Percentiles rank a stretch among this genome's conserved stretches.
phyloP scores from a whole-genome alignment of 805 yeast genomes.

The Yamadazyma paraphyllophila region DNA sequence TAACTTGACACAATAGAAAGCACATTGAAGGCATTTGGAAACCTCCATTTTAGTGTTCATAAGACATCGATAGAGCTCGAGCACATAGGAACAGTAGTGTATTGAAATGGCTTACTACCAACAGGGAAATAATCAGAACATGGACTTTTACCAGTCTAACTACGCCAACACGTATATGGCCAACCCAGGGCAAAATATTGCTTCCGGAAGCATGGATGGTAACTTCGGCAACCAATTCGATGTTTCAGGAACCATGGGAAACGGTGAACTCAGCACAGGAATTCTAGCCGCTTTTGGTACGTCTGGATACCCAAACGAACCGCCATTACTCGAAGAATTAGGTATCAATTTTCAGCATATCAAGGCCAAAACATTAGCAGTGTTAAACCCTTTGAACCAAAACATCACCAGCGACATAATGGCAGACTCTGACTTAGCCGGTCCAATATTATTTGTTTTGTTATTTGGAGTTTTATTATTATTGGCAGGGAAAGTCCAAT shows the following conservation, averaged over 20 bases:
- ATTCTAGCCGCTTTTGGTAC: conserved; percentile 90
- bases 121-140: conserved; percentile 28
- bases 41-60: too few species aligned
- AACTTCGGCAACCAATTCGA: conserved; percentile 36
- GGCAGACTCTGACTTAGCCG: conserved; percentile 91
- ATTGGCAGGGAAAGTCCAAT: conserved; percentile 90
- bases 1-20: neutral
- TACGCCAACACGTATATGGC: conserved; percentile 28
- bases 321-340: conserved; percentile 85
- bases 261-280: conserved; percentile 63
- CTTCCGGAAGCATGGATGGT: conserved; percentile 25
- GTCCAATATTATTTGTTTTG: conserved; percentile 86
- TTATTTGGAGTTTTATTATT: conserved; percentile 80
- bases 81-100: neutral
- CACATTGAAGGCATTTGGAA: neutral
- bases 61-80: neutral
- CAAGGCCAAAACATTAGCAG: conserved; percentile 78
- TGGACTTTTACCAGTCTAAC: conserved; percentile 44
- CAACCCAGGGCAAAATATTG: conserved; percentile 16
- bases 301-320: conserved; percentile 92
- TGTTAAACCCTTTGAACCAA: conserved; percentile 69
- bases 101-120: conserved; percentile 39
- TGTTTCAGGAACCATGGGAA: conserved; percentile 43
- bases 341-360: conserved; percentile 93
- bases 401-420: conserved; percentile 66